Evolutionary conservation across 1,139 yeast genomes (phyloP), one percentile per base, ranked within the genome.

Genomic region (Candida albicans): DNA sequence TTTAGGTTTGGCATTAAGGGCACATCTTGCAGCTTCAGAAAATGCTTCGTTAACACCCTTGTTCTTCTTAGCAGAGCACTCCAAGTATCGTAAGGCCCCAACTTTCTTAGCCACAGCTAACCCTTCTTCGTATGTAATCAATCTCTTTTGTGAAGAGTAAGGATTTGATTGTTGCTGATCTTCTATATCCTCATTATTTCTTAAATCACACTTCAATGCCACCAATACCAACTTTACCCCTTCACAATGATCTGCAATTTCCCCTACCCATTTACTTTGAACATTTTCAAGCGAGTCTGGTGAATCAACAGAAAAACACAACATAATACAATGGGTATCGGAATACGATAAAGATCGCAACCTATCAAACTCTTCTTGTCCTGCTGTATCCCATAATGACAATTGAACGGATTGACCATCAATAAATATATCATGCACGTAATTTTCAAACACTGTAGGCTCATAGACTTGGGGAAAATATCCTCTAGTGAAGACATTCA

Each of bases 381-480:
- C 99, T 3, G 99, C 99, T 5, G 99, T 93, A 62, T 93, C 99
- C 99, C 99, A 93, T 45, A 93, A 73, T 25, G 97, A 89, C 50
- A 93, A 71, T 59, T 91, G 96, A 56, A 93, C 87, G 41, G 95
- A 90, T 64, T 89, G 91, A 39, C 95, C 95, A 64, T 93, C 99
- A 47, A 93, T 90, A 68, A 88, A 93, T 52, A 93, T 91, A 63
- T 93, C 99, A 67, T 93, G 99, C 47, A 91, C 96, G 63, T 93
- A 93, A 70, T 93, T 93, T 64, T 93, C 99, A 66, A 93, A 93
- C 30, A 93, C 98, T 0, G 99, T 93, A 24, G 99, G 99, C 59
- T 93, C 99, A 65, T 93, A 93, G 15, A 93, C 98, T 61, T 93
- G 97, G 8, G 99, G 99, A 68, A 93, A 93, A 68, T 93, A 93